Evolutionary conservation across 2,329 filamentous ascomycete species (phyloP), one percentile per base, ranked within the genome.

Genomic region (Aspergillus puulaauensis): DNA sequence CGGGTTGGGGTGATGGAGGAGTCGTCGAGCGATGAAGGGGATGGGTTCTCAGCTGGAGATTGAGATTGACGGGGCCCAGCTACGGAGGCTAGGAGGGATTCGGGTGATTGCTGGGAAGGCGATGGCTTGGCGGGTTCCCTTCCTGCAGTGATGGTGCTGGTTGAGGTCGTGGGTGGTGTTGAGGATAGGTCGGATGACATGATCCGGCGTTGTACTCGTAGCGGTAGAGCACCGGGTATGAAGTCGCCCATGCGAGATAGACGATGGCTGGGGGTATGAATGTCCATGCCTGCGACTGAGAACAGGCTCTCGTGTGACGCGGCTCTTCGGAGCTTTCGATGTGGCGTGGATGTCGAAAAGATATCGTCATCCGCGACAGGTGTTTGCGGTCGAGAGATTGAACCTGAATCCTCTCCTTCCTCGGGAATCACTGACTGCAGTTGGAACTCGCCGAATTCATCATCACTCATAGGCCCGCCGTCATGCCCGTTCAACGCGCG

Each of bases 301-400:
- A 97, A 84, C 60, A 97, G 87, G 17, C 91, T 96, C 71, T 97
- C 93, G 66, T 96, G 91, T 1, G 93, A 96, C 2, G 86, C 71
- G 3, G 86, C 82, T 33, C 89, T 87, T 41, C 85, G 89, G 4
- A 93, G 74, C 2, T 75, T 73, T 53, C 76, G 78, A 73, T 64
- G 68, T 43, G 65, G 68, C 27, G 64, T 58, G 19, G 66, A 65
- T 15, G 64, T 60, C 12, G 64, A 64, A 21, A 71, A 66, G 3
- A 70, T 61, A 53, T 68, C 68, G 5, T 65, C 61, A 21, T 61
- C 51, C 33, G 59, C 39, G 9, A 17, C 53, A 4, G 57, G 58
- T 50, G 68, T 65, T 5, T 60, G 33, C 19, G 53, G 53, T 24
- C 44, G 43, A 37, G 52, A 48, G 11, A 40, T 33, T 2, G 62